Percentiles rank a stretch among this genome's conserved stretches.
Conservation (phyloP, 2,329 filamentous ascomycete genomes). For the Xylaria multiplex region DNA sequence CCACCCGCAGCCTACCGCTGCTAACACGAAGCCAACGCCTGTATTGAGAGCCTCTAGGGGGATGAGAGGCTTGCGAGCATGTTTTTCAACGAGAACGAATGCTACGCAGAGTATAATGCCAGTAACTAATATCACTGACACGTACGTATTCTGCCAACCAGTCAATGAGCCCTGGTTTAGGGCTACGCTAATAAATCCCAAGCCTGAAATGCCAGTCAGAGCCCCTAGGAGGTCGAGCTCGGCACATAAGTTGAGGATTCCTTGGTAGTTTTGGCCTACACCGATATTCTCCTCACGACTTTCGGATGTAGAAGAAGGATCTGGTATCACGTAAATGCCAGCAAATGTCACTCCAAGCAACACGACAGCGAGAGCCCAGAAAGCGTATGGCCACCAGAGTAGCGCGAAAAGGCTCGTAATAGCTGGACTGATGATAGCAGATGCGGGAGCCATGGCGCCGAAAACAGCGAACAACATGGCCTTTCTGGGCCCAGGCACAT, state of each 20-base stretch:
- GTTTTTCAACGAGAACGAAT: constrained; percentile 64
- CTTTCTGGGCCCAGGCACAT: constrained; percentile 54
- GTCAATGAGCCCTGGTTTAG: constrained; percentile 67
- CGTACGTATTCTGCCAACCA: constrained; percentile 63
- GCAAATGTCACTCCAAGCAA: constrained; percentile 42
- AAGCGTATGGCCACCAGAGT: constrained; percentile 48
- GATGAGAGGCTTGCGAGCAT: constrained; percentile 60
- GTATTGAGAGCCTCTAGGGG: constrained; percentile 60
- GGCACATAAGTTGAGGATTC: constrained; percentile 39
- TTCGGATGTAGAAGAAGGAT: constrained; percentile 6
- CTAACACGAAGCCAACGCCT: constrained; percentile 61
- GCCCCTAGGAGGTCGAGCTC: constrained; percentile 47
- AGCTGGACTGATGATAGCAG: constrained; percentile 46
- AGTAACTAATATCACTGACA: constrained; percentile 60
- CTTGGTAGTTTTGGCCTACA: constrained; percentile 1
- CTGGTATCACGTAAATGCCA: constrained; percentile 44
- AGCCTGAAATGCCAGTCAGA: constrained; percentile 58
- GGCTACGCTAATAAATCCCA: constrained; percentile 67
- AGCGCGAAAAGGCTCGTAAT: constrained; percentile 45
- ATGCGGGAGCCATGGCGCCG: constrained; percentile 49
- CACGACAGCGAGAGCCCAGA: constrained; percentile 45
- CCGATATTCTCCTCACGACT: background rate
- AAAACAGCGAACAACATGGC: constrained; percentile 50
- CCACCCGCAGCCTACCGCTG: constrained; percentile 60
- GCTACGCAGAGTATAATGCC: constrained; percentile 59